These are phyloP conservation scores for Carex cristatella DNA, from an alignment of 176 grass and related monocot genomes.

Conservation along the genomic window DNA sequence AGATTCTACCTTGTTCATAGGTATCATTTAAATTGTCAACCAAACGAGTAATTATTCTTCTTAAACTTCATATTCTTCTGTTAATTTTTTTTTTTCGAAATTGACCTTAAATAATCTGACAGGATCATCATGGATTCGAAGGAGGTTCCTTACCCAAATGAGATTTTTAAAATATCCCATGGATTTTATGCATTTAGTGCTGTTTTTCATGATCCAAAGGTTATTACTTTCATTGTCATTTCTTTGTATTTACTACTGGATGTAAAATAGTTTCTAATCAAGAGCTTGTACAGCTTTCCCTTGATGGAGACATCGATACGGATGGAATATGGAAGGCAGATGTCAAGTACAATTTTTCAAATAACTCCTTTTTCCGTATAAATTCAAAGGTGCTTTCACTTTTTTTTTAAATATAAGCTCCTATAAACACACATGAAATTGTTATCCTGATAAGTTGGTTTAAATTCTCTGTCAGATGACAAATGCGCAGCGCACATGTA, in stretches of 20 bases:
- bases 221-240: constrained; percentile 13
- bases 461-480: constrained; percentile 46
- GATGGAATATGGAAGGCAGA: constrained; percentile 47
- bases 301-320: constrained; percentile 35
- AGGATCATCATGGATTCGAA: constrained; percentile 50
- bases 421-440: background rate
- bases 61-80: constrained; percentile 6
- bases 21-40: constrained; percentile 15
- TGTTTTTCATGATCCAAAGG: constrained; percentile 55
- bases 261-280: background rate
- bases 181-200: constrained; percentile 62
- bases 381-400: constrained; percentile 48
- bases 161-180: constrained; percentile 11
- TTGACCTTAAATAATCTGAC: background rate
- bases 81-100: background rate
- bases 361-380: constrained; percentile 43
- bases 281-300: constrained; percentile 34
- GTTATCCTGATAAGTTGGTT: background rate
- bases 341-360: constrained; percentile 46
- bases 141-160: no score
- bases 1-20: constrained; percentile 50
- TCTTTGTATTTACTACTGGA: background rate
- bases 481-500: constrained; percentile 54
- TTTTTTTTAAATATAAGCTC: background rate
- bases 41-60: background rate